Conservation (phyloP, 1,139 yeast species). For the Taphrina sp. region DNA sequence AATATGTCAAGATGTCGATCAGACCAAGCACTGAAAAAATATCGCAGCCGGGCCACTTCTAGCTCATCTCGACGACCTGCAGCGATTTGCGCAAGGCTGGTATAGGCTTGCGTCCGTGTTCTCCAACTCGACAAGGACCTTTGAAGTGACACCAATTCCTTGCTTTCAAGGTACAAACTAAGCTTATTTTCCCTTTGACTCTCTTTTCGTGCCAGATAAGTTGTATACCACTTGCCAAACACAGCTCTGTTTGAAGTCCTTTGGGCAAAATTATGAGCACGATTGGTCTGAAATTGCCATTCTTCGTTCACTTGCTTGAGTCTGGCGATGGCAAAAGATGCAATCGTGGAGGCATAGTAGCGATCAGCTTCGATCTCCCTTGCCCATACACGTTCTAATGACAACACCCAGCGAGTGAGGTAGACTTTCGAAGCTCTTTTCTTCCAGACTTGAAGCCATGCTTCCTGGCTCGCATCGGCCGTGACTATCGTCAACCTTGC, state of each 20-base stretch:
- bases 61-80: neutral
- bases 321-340: slow-evolving; percentile 1
- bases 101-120: neutral
- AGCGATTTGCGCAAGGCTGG: neutral
- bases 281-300: neutral
- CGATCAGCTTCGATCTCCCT: too few species aligned
- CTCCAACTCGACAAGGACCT: neutral
- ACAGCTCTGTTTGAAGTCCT: neutral
- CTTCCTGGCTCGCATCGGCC: too few species aligned
- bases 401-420: too few species aligned
- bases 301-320: neutral
- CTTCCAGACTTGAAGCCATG: too few species aligned
- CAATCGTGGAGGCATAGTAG: neutral
- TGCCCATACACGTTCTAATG: too few species aligned
- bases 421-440: too few species aligned
- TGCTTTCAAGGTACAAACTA: neutral
- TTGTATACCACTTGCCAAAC: neutral
- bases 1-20: slow-evolving; percentile 21
- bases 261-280: neutral
- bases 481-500: too few species aligned
- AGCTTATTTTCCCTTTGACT: slow-evolving; percentile 5
- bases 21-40: slow-evolving; percentile 17
- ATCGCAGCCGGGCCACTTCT: neutral
- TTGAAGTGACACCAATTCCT: neutral
- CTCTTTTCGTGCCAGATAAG: neutral